Percentiles rank a stretch among this genome's conserved stretches.
Conservation (phyloP, 1,139 yeast genomes). For the Kazachstania sp. region DNA sequence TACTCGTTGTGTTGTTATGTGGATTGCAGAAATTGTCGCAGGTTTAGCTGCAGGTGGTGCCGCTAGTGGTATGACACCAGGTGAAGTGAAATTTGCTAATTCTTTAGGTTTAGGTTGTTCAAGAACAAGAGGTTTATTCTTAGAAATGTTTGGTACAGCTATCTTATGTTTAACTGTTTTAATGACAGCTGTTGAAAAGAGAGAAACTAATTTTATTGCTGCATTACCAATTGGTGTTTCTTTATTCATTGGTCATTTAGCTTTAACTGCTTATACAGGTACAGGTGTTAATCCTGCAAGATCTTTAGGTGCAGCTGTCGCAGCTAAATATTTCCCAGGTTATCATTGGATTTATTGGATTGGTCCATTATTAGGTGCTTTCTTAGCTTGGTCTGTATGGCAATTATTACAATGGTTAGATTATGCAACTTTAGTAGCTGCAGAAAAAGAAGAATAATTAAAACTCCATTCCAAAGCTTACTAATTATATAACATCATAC, state of each 20-base stretch:
- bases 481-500: too few relatives aligned
- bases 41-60: conserved; percentile 95
- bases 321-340: conserved; percentile 59
- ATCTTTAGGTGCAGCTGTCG: conserved; percentile 77
- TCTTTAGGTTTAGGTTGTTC: conserved; percentile 66
- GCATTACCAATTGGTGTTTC: conserved; percentile 81
- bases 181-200: conserved; percentile 79
- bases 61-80: conserved; percentile 82
- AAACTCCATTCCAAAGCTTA: too few relatives aligned
- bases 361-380: conserved; percentile 69
- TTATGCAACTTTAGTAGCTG: conserved; percentile 40
- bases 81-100: conserved; percentile 64
- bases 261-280: conserved; percentile 78
- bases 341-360: conserved; percentile 94
- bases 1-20: conserved; percentile 57
- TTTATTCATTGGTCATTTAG: conserved; percentile 72
- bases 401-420: conserved; percentile 55
- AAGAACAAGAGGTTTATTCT: conserved; percentile 65
- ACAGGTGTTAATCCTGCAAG: conserved; percentile 93
- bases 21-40: conserved; percentile 63
- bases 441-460: conserved; percentile 12
- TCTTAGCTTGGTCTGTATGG: conserved; percentile 61
- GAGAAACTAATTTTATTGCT: conserved; percentile 67
- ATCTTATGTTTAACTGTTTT: conserved; percentile 68
- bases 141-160: conserved; percentile 77